Percentiles rank a stretch among this genome's conserved stretches.
phyloP scores from a whole-genome alignment of 176 grass and related monocot genomes.

The Oryza glaberrima region DNA sequence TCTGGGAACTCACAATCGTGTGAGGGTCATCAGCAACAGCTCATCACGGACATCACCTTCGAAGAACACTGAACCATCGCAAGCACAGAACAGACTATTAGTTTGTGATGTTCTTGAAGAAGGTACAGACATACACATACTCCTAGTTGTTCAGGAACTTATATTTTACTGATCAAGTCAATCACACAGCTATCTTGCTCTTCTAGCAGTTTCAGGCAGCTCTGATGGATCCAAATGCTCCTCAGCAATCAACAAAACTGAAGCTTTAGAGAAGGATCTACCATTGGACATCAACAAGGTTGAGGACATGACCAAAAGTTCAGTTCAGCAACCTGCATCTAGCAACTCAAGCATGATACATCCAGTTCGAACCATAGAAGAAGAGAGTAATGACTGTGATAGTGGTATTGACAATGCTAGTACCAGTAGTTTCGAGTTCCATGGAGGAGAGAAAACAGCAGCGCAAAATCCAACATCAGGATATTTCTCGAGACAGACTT shows the following conservation, averaged over 20 bases:
- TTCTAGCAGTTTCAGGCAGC: constrained; percentile 55
- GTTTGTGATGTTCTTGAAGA: constrained; percentile 66
- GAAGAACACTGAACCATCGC: constrained; percentile 58
- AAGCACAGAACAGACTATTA: constrained; percentile 64
- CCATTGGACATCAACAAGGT: constrained; percentile 25
- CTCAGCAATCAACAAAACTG: constrained; percentile 29
- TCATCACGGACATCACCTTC: constrained; percentile 70
- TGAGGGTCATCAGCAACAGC: constrained; percentile 67
- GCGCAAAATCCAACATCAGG: constrained; percentile 46
- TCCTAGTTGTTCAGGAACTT: constrained; percentile 15
- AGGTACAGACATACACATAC: constrained; percentile 42
- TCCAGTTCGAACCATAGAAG: constrained; percentile 67
- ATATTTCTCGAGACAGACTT: constrained; percentile 62
- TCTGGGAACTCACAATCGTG: constrained; percentile 60
- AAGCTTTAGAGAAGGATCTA: constrained; percentile 30
- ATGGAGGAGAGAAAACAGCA: constrained; percentile 49
- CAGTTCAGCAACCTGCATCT: constrained; percentile 48
- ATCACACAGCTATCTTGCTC: constrained; percentile 30
- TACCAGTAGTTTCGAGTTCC: constrained; percentile 83
- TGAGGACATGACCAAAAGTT: constrained; percentile 47
- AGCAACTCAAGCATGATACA: constrained; percentile 77
- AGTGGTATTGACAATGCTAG: constrained; percentile 66
- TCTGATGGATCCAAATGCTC: constrained; percentile 51
- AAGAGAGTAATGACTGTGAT: constrained; percentile 64
- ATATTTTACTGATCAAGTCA: not conserved